phyloP scores from a whole-genome alignment of 768 basidiomycete species.

The Rhodotorula sphaerocarpa region DNA sequence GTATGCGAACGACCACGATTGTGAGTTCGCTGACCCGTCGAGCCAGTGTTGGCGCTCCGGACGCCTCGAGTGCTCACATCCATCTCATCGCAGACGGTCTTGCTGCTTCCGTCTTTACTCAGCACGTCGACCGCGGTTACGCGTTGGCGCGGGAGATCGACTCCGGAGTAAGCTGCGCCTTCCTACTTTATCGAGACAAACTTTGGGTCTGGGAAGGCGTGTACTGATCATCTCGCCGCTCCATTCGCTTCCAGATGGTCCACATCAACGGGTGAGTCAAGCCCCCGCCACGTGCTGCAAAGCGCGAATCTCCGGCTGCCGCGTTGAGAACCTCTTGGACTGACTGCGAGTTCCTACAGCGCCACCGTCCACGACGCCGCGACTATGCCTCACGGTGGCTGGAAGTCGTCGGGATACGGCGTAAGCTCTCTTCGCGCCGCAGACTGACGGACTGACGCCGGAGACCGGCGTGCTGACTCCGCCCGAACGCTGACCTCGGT shows the following conservation, averaged over 20 bases:
- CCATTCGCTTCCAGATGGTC: too few species aligned
- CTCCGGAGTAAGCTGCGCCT: constrained; percentile 32
- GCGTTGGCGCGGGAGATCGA: constrained; percentile 40
- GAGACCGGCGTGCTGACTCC: constrained; percentile 23
- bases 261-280: too few species aligned
- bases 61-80: too few species aligned
- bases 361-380: constrained; percentile 41
- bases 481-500: neutral
- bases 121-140: constrained; percentile 36
- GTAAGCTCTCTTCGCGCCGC: too few species aligned
- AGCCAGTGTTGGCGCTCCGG: too few species aligned
- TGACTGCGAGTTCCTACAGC: constrained; percentile 1
- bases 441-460: neutral
- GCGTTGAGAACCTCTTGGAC: too few species aligned
- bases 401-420: constrained; percentile 3
- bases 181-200: too few species aligned
- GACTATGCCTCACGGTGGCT: constrained; percentile 40
- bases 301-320: too few species aligned
- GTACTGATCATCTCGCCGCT: too few species aligned
- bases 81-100: constrained; percentile 42
- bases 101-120: constrained; percentile 41
- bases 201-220: too few species aligned
- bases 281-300: too few species aligned
- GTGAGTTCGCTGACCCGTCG: constrained; percentile 4
- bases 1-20: constrained; percentile 43